Base-by-base conservation (phyloP, 2,329 filamentous ascomycete genomes). In the Fusarium sp. region DNA sequence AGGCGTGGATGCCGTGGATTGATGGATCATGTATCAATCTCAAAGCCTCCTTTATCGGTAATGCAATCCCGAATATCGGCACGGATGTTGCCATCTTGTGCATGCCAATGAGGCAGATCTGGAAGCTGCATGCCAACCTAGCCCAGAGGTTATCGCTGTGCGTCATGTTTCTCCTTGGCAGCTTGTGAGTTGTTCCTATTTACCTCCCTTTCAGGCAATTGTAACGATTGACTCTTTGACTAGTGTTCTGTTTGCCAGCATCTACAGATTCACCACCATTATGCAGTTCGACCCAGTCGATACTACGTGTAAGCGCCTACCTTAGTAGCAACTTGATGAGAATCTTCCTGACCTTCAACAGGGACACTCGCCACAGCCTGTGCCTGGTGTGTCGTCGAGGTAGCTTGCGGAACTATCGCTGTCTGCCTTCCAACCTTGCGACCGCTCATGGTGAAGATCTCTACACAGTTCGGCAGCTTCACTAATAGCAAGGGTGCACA, bases 301-400 rank as follows among this genome's bases (percentile, higher is more conserved):
- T 6, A 74, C 72, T 2, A 74, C 72, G 18, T 74, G 72, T 74
- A 57, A 41, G 63, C 4, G 11, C 5, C 11, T 5, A 7, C 10
- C 14, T 0, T 18, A 3, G 20, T 11, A 10, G 13, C 13, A 1
- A 9, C 2, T 4, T 18, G 2, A 13, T 0, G 11, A 22, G 4
- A n/a, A 2, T 2, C 18, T 6, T 24, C 8, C 71, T 67, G 31
- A 65, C 22, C 2, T 16, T 8, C 1, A n/a, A 10, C 0, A 74
- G 71, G 71, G 72, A 74, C 72, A 13, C 72, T 74, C 3, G 72
- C 72, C 2, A 72, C 72, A 35, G 61, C 72, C 6, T 66, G 68
- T 35, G 48, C 72, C 5, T 74, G 72, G 72, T 74, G 72, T 64
- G 72, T 74, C 10, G 68, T 74, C 11, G 72, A 74, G 48, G 72